A percentile compares a stretch with the other conserved stretches of the same genome.
phyloP scores from a whole-genome alignment of 2,329 filamentous ascomycete genomes.

The Lasiodiplodia theobromae region DNA sequence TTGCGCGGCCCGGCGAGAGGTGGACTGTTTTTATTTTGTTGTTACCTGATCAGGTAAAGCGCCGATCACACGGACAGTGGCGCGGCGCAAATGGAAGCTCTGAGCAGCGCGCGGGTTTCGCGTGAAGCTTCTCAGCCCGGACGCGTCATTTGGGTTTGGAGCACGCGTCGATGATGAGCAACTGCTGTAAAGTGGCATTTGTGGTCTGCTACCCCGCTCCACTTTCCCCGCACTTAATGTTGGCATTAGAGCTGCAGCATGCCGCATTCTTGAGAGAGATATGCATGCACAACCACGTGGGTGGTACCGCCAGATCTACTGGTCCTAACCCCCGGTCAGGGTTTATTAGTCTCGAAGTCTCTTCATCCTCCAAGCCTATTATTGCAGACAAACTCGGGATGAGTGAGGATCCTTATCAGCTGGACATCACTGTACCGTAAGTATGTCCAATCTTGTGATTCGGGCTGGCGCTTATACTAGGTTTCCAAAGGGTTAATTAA shows the following conservation, averaged over 20 bases:
- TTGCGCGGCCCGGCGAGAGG: not conserved
- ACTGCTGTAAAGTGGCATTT: not conserved
- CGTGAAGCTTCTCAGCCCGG: not conserved
- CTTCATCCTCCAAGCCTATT: not conserved
- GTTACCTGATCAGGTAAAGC: not conserved
- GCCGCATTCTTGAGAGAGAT: not conserved
- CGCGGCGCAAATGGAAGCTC: not conserved
- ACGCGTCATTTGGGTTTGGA: not conserved
- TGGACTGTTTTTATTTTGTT: slow-evolving; percentile 12
- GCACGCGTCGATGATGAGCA: no score
- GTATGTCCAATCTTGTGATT: no score
- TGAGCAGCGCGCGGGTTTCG: not conserved
- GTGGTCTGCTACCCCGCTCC: not conserved
- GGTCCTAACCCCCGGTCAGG: not conserved
- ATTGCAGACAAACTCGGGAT: not conserved
- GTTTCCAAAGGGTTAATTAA: not conserved
- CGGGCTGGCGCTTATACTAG: not conserved
- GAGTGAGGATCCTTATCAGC: no score
- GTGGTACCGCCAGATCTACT: not conserved
- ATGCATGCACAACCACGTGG: not conserved
- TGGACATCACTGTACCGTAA: no score
- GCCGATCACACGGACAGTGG: slow-evolving; percentile 7
- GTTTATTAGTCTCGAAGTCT: not conserved
- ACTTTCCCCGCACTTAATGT: not conserved
- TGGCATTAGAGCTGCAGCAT: not conserved